Conservation (phyloP, 805 yeast genomes). For the Teunomyces kruisii region DNA sequence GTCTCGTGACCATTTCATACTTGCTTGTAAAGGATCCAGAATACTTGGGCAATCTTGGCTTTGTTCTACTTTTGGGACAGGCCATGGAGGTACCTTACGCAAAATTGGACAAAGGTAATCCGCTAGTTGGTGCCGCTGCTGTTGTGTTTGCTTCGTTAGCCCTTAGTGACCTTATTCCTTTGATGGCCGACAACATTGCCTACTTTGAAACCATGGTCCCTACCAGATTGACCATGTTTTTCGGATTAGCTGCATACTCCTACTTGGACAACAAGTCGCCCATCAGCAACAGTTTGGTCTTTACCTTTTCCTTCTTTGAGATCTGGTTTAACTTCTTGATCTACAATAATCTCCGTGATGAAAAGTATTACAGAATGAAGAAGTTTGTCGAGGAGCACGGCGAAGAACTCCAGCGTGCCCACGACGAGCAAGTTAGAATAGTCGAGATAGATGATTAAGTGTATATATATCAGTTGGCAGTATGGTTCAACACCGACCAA, state of each 20-base stretch:
- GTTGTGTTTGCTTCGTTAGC: slow-evolving; percentile 46
- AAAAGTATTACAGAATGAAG: slow-evolving; percentile 51
- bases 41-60: slow-evolving; percentile 43
- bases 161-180: slow-evolving; percentile 58
- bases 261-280: slow-evolving; percentile 45
- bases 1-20: slow-evolving; percentile 45
- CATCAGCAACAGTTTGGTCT: slow-evolving; percentile 62
- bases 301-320: slow-evolving; percentile 60
- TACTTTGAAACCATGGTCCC: slow-evolving; percentile 66
- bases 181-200: slow-evolving; percentile 42
- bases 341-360: slow-evolving; percentile 64
- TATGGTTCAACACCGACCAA: slow-evolving; percentile 49
- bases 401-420: slow-evolving; percentile 30
- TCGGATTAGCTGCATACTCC: slow-evolving; percentile 49
- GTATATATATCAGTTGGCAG: slow-evolving; percentile 12
- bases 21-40: slow-evolving; percentile 49
- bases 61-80: slow-evolving; percentile 53
- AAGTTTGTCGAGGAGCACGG: slow-evolving; percentile 39
- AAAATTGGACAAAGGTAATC: slow-evolving; percentile 35
- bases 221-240: slow-evolving; percentile 49
- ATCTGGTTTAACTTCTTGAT: slow-evolving; percentile 68
- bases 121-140: slow-evolving; percentile 50
- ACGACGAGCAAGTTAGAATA: slow-evolving; percentile 30
- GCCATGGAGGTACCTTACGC: slow-evolving; percentile 53
- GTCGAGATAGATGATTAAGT: slow-evolving; percentile 20